Evolutionary conservation across 805 yeast species (phyloP), one percentile per base, ranked within the genome.

Genomic region (Wickerhamomyces rabaulensis): DNA sequence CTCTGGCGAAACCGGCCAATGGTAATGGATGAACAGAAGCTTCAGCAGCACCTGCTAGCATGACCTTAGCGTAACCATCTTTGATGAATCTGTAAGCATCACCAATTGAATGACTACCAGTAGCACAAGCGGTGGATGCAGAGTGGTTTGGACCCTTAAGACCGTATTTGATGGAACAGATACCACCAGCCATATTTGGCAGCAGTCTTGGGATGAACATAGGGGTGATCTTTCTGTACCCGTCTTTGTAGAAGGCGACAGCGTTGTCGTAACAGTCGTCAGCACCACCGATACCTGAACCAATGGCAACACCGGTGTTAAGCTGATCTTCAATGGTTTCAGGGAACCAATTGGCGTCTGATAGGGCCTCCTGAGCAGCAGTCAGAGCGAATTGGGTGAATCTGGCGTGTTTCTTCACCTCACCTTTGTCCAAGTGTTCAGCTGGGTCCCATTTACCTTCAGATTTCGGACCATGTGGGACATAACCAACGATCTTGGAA

Each of bases 21-120:
- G 96, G 83, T 33, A 91, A 58, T 1, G 97, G 98, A 60, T 89
- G 95, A 9, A 90, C 70, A 12, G 89, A 77, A 3, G 92, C 82
- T 58, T 94, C 99, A 3, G 96, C 71, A 1, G 97, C 95, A n/a
- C 99, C 99, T 9, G 96, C 94, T 9, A 94, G 73, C 81, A 91
- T 87, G 4, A 84, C 87, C 54, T 90, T 84, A 10, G 92, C 88
- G 67, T 86, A 84, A 4, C 87, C 95, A 46, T 82, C 81, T 49
- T 74, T 69, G 48, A 94, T 87, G 56, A 91, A 83, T 57, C 91
- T 78, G 54, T 74, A 78, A 0, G 97, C 97, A 61, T 94, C 99
- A 4, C 98, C 98, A 41, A 94, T 83, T 0, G 97, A 78, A 60
- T 94, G 95, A 25, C 85, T 78, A 0, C 99, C 99, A 0, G 99